A percentile compares a stretch with the other conserved stretches of the same genome.
phyloP scores from a whole-genome alignment of 2,329 filamentous ascomycete species.

The Aspergillus sp. region DNA sequence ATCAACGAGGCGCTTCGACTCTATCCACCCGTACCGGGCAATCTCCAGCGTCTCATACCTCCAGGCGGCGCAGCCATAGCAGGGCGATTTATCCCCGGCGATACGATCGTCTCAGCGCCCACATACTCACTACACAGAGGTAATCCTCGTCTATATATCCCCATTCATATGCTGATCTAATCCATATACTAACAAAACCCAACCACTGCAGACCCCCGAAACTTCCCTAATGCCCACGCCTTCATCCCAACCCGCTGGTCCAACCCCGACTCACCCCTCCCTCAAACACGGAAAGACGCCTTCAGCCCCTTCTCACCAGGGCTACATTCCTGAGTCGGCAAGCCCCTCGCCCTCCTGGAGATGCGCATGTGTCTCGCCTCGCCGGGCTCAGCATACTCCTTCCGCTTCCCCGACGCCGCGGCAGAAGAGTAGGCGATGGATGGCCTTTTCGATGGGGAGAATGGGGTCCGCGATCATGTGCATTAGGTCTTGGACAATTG shows the following conservation, averaged over 20 bases:
- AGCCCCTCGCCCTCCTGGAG: not conserved
- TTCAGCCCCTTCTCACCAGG: not conserved
- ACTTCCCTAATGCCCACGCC: slow-evolving; percentile 3
- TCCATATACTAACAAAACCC: not conserved
- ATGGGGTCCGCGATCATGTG: no score
- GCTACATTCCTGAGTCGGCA: not conserved
- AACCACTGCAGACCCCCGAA: not conserved
- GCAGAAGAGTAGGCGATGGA: no score
- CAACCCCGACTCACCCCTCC: not conserved
- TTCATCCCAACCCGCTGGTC: slow-evolving; percentile 14
- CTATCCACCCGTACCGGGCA: slow-evolving; percentile 6
- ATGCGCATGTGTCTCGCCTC: no score
- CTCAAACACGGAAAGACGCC: not conserved
- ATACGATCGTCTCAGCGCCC: not conserved
- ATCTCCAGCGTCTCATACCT: not conserved
- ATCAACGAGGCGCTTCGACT: slow-evolving; percentile 15
- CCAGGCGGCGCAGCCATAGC: not conserved
- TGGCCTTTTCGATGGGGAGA: no score
- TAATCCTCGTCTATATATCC: no score
- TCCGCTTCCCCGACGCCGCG: no score
- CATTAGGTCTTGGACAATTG: no score
- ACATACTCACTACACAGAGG: not conserved
- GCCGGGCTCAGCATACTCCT: no score
- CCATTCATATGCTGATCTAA: no score
- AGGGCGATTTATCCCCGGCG: slow-evolving; percentile 6